These are phyloP conservation scores for Coniochaeta sp. DNA, from an alignment of 2,329 filamentous ascomycete species.

Conservation along the genomic window DNA sequence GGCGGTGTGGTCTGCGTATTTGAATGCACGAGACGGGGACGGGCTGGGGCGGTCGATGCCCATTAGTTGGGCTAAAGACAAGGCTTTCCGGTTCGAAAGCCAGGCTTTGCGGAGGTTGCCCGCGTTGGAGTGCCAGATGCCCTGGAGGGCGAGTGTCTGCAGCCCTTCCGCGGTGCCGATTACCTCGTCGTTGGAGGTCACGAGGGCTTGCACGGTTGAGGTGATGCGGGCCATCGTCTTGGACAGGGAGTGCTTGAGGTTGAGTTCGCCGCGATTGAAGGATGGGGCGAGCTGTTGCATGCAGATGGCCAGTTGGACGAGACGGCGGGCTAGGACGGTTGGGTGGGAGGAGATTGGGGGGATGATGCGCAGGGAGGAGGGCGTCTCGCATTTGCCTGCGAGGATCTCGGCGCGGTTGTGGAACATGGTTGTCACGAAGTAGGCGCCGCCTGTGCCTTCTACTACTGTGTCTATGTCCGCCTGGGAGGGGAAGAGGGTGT, in stretches of 20 bases:
- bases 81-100: conserved; percentile 41
- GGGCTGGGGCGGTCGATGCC: conserved; percentile 29
- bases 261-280: conserved; percentile 20
- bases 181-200: conserved; percentile 45
- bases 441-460: conserved; percentile 16
- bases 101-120: conserved; percentile 49
- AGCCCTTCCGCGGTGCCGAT: conserved; percentile 44
- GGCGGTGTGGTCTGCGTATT: conserved; percentile 29
- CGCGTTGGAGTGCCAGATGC: conserved; percentile 41
- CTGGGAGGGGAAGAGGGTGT: conserved; percentile 25
- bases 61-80: conserved; percentile 45
- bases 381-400: conserved; percentile 17
- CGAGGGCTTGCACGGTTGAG: conserved; percentile 24
- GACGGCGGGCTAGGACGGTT: conserved; percentile 36
- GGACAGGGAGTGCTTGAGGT: conserved; percentile 14
- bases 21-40: conserved; percentile 23
- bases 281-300: conserved; percentile 36
- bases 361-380: conserved; percentile 15
- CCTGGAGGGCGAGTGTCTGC: conserved; percentile 41
- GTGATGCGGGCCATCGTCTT: conserved; percentile 25
- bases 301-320: conserved; percentile 37
- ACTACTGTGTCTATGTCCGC: conserved; percentile 25
- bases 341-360: conserved; percentile 35
- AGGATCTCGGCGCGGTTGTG: conserved; percentile 23
- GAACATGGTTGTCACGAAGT: conserved; percentile 23